Base-by-base conservation (phyloP, 768 basidiomycete genomes). In the Austroboletus eburneus region DNA sequence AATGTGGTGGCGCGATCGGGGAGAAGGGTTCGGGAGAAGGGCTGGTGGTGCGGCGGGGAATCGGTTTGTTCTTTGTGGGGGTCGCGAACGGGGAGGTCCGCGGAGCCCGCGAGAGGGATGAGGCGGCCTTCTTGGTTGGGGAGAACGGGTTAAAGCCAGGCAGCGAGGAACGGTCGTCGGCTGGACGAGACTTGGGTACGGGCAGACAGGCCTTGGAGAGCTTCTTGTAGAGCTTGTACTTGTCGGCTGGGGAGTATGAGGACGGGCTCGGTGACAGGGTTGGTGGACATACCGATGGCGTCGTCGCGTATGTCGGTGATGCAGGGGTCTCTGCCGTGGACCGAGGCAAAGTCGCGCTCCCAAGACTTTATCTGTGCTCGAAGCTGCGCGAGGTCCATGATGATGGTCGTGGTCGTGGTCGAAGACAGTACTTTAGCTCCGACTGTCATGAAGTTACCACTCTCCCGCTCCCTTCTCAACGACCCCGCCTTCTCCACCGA, bases 171-270 rank as follows among this genome's bases (percentile, higher is more conserved):
- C 79, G 74, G 42, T 74, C 54, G 52, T 76, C 74, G 33, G 79
- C 65, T 10, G 71, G 58, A 48, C 81, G 83, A n/a, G 79, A 62
- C 49, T 70, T 74, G 9, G 76, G 70, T 20, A 77, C 41, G 70
- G 68, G 43, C 62, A 69, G 53, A 40, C 51, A 52, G 36, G 64
- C 61, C 54, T 85, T 90, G 45, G 75, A 76, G 29, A 90, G 74
- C 49, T 76, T 81, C 74, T 90, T 91, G 74, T 91, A 89, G 24
- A 79, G 74, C 65, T 77, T 90, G 71, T 91, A 91, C 64, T 85
- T 89, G 54, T 79, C 76, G 50, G 85, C 88, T 91, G 60, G 12
- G 49, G 21, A 42, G 39, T 40, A 43, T 54, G 49, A 59, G 57
- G 55, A 25, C 46, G 33, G 42, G 30, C 30, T 27, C 17, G 29